phyloP scores from a whole-genome alignment of 768 basidiomycete species.

The Russula dissimulans region DNA sequence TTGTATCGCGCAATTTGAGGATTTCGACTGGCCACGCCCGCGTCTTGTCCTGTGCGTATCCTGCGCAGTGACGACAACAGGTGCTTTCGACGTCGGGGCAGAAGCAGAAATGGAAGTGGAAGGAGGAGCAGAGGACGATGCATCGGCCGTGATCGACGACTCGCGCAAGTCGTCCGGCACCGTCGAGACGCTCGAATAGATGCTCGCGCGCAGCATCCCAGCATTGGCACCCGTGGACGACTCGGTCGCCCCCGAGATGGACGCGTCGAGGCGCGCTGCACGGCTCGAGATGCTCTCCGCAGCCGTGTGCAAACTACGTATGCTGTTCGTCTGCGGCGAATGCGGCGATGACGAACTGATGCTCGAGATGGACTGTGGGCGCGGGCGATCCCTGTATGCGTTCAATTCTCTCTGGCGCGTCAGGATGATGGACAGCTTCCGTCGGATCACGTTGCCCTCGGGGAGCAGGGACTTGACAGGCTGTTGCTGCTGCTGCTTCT shows the following conservation, averaged over 20 bases:
- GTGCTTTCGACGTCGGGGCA: background rate
- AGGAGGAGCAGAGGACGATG: background rate
- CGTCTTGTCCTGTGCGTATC: conserved; percentile 5
- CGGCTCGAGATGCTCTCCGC: conserved; percentile 36
- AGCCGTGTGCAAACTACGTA: conserved; percentile 48
- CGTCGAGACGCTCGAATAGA: background rate
- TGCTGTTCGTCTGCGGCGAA: conserved; percentile 40
- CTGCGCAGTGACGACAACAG: background rate
- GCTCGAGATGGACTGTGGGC: conserved; percentile 50
- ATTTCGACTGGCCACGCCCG: conserved; percentile 9
- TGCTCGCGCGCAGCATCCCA: background rate
- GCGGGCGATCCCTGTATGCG: conserved; percentile 28
- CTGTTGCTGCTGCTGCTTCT: background rate
- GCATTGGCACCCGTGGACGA: background rate
- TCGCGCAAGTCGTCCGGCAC: background rate
- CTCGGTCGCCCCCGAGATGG: background rate
- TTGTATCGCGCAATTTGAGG: conserved; percentile 12
- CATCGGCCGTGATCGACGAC: background rate
- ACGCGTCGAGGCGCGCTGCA: conserved; percentile 3
- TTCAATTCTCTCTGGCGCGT: conserved; percentile 25
- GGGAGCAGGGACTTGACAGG: background rate
- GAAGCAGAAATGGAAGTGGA: background rate
- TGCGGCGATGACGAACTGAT: conserved; percentile 26
- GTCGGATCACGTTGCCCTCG: conserved; percentile 17
- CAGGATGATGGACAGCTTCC: conserved; percentile 30